phyloP scores from a whole-genome alignment of 2,329 filamentous ascomycete species.

The Microcyclospora tardicrescens region DNA sequence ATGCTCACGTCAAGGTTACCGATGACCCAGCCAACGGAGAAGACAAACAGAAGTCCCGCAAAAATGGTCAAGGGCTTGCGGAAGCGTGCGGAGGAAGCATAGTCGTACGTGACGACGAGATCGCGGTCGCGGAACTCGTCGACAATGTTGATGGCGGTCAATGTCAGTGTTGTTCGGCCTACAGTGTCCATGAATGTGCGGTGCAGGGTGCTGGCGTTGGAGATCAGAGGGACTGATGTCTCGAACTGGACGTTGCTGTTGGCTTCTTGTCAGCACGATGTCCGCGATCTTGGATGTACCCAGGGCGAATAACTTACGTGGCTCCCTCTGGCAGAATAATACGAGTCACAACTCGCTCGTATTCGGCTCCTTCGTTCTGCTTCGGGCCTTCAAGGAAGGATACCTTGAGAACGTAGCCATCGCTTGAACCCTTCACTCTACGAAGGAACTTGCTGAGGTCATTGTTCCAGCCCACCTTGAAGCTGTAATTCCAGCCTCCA shows the following conservation, averaged over 20 bases:
- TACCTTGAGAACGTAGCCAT: constrained; percentile 74
- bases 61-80: constrained; percentile 82
- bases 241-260: constrained; percentile 65
- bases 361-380: constrained; percentile 72
- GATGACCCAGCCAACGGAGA: constrained; percentile 60
- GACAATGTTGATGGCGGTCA: constrained; percentile 75
- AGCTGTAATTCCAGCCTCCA: constrained; percentile 96
- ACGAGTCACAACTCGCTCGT: constrained; percentile 65
- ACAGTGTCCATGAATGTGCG: constrained; percentile 89
- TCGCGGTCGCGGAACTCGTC: constrained; percentile 81
- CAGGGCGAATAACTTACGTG: constrained; percentile 44
- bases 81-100: constrained; percentile 58
- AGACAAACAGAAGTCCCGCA: constrained; percentile 57
- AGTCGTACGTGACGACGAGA: constrained; percentile 77
- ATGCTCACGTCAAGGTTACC: constrained; percentile 75
- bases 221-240: constrained; percentile 58
- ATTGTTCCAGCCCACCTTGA: constrained; percentile 91
- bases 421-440: constrained; percentile 40
- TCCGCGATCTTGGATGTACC: neutral
- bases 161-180: constrained; percentile 67
- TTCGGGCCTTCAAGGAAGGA: constrained; percentile 90
- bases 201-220: constrained; percentile 50
- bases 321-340: constrained; percentile 87
- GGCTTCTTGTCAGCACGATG: constrained; percentile 42
- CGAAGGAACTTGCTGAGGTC: constrained; percentile 67